These are phyloP conservation scores for Saraca asoca DNA, from an alignment of 331 rosid genomes.

Conservation along the genomic window DNA sequence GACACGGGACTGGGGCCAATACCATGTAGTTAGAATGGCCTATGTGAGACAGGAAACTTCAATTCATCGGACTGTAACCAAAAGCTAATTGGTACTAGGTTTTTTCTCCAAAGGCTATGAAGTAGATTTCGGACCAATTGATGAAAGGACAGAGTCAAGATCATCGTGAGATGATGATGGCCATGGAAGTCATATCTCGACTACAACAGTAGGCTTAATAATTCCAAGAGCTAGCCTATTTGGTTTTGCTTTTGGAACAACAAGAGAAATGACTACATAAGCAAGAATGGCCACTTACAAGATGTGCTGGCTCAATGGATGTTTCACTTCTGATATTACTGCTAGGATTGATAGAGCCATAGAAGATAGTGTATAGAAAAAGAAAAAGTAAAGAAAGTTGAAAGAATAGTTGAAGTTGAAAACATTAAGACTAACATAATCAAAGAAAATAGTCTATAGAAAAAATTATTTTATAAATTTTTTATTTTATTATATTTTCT, in stretches of 20 bases:
- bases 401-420: too few species aligned
- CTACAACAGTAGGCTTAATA: constrained; percentile 76
- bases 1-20: constrained; percentile 66
- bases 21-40: constrained; percentile 81
- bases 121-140: constrained; percentile 49
- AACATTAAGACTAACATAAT: too few species aligned
- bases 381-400: too few species aligned
- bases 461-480: too few species aligned
- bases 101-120: constrained; percentile 69
- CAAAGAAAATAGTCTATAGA: too few species aligned
- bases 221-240: constrained; percentile 71
- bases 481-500: too few species aligned
- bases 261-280: constrained; percentile 78
- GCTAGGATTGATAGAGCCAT: constrained; percentile 83
- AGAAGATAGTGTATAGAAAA: constrained; percentile 78
- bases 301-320: constrained; percentile 73
- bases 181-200: constrained; percentile 89
- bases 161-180: constrained; percentile 89
- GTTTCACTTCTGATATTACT: constrained; percentile 64
- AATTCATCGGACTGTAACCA: constrained; percentile 65
- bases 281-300: constrained; percentile 85
- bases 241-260: constrained; percentile 77
- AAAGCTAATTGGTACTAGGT: constrained; percentile 84
- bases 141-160: constrained; percentile 54
- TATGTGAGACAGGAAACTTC: constrained; percentile 67